Conservation (phyloP, 208 protist genomes). For the Leishmania turanica region DNA sequence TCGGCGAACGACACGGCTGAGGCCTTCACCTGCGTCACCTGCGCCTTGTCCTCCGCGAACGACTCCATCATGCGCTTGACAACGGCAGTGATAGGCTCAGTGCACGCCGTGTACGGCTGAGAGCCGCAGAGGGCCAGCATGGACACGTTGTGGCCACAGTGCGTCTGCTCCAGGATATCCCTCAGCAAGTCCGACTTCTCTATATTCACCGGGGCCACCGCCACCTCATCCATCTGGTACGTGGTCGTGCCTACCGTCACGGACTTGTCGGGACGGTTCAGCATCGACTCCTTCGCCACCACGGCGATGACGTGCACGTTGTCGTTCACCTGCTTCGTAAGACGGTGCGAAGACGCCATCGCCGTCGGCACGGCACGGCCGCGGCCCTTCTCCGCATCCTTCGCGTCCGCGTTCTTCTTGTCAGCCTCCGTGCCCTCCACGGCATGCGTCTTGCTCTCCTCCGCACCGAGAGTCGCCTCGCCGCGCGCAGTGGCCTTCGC, state of each 20-base stretch:
- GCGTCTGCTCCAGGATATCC: slow-evolving; percentile 41
- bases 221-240: slow-evolving; percentile 51
- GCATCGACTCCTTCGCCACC: slow-evolving; percentile 24
- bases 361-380: slow-evolving; percentile 5
- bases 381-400: slow-evolving; percentile 1
- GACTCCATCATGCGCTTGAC: slow-evolving; percentile 31
- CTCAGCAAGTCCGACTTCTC: slow-evolving; percentile 44
- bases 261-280: slow-evolving; percentile 30
- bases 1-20: slow-evolving; percentile 33
- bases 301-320: slow-evolving; percentile 41
- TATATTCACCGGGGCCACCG: slow-evolving; percentile 19
- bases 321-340: slow-evolving; percentile 50
- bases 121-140: slow-evolving; percentile 36
- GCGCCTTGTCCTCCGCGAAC: slow-evolving; percentile 28
- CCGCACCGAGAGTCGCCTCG: slow-evolving; percentile 4
- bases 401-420: slow-evolving; percentile 5
- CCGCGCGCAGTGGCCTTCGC: background rate
- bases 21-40: slow-evolving; percentile 34
- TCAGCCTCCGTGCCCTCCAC: slow-evolving; percentile 9
- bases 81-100: slow-evolving; percentile 23
- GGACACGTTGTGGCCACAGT: slow-evolving; percentile 55
- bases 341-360: slow-evolving; percentile 31
- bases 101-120: slow-evolving; percentile 14
- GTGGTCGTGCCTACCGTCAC: slow-evolving; percentile 18
- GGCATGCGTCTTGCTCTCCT: slow-evolving; percentile 2